Evolutionary conservation across 495 filamentous ascomycete genomes (phyloP).

Genomic region (Gamarada debralockiae): DNA sequence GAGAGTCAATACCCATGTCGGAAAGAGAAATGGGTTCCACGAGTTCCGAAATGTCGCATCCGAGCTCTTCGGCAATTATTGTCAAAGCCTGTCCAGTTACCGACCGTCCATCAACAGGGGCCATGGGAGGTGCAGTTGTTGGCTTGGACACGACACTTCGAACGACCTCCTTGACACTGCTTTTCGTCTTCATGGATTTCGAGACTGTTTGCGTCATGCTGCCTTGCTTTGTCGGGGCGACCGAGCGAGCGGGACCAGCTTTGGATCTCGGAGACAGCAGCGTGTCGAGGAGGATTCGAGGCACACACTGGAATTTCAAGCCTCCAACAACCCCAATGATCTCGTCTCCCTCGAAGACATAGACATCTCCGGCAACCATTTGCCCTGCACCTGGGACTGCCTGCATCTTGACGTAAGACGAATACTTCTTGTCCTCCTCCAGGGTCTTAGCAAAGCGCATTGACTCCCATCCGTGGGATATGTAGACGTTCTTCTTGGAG

Average conservation of each 20-base stretch:
- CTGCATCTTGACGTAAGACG: conserved; percentile 69
- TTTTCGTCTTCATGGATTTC: no score
- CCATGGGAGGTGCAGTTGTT: conserved; percentile 16
- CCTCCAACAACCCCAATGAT: conserved; percentile 49
- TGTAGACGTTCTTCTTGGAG: conserved; percentile 64
- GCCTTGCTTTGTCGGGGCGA: background rate
- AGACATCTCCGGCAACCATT: conserved; percentile 56
- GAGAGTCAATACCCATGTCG: conserved; percentile 55
- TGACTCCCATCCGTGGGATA: conserved; percentile 75
- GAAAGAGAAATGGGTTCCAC: conserved; percentile 47
- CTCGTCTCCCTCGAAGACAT: conserved; percentile 61
- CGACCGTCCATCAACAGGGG: no score
- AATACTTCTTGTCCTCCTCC: conserved; percentile 57
- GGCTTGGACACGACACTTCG: conserved; percentile 14
- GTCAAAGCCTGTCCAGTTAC: conserved; percentile 45
- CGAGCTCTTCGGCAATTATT: conserved; percentile 63
- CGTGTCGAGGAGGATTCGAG: conserved; percentile 61
- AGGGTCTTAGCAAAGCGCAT: conserved; percentile 66
- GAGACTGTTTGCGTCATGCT: background rate
- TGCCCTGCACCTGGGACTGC: conserved; percentile 35
- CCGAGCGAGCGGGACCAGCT: conserved; percentile 24
- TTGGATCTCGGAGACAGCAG: conserved; percentile 63
- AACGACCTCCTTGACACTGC: no score
- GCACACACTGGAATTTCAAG: conserved; percentile 61
- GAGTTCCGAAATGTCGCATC: conserved; percentile 58